Percentiles rank a stretch among this genome's conserved stretches.
These are phyloP conservation scores for Boletus fagicola DNA, from an alignment of 768 basidiomycete species.

Conservation along the genomic window DNA sequence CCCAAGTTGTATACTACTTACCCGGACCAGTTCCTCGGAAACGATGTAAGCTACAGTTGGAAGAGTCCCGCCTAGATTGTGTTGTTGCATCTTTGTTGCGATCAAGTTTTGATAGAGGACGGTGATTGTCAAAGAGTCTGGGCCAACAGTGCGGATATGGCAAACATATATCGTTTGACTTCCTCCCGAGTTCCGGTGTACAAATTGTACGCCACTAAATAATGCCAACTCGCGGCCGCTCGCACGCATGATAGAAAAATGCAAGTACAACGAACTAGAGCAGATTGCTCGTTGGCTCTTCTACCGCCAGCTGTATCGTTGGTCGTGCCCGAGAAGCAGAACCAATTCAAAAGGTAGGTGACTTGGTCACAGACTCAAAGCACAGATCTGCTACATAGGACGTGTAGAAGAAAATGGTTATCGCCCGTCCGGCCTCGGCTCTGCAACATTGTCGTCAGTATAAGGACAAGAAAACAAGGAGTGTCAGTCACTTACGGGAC, in stretches of 20 bases:
- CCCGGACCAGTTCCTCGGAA: conserved; percentile 58
- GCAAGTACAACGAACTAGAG: neutral
- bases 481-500: conserved; percentile 48
- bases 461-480: neutral
- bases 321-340: neutral
- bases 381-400: conserved; percentile 7
- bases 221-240: neutral
- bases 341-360: neutral
- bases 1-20: conserved; percentile 15
- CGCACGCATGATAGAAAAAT: neutral
- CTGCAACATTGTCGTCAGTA: conserved; percentile 24
- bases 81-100: conserved; percentile 10
- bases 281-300: neutral
- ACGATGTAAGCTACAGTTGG: conserved; percentile 47
- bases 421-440: conserved; percentile 44
- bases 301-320: neutral
- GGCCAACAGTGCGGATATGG: neutral
- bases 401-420: conserved; percentile 11
- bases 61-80: neutral
- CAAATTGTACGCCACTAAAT: neutral
- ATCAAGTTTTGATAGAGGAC: neutral
- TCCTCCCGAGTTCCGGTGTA: neutral
- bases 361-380: neutral
- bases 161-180: neutral
- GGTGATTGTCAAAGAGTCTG: neutral